Conservation (phyloP, 345 rosid genomes). For the Eutrema heterophyllum region DNA sequence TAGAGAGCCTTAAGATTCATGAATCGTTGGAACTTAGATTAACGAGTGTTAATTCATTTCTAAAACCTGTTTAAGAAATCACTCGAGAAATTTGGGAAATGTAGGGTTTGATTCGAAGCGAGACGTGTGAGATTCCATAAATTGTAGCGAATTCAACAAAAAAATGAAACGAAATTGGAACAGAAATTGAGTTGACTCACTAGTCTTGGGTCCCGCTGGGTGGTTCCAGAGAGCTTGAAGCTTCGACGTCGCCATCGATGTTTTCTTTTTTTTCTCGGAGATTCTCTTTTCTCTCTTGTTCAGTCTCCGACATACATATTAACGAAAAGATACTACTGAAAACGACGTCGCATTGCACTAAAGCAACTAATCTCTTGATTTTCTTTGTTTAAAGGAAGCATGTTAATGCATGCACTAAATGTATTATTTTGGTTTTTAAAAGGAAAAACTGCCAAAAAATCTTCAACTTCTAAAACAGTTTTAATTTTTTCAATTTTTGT, state of each 20-base stretch:
- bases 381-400: too few species aligned
- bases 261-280: not conserved
- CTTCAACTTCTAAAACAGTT: too few species aligned
- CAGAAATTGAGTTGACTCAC: conserved; percentile 36
- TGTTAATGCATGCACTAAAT: too few species aligned
- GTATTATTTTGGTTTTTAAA: too few species aligned
- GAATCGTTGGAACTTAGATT: not conserved
- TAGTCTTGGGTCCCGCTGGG: conserved; percentile 93
- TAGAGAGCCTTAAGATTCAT: not conserved
- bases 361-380: too few species aligned
- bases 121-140: not conserved
- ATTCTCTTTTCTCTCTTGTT: not conserved
- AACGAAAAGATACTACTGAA: not conserved
- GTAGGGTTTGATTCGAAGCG: not conserved
- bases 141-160: not conserved
- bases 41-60: not conserved
- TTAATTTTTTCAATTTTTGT: too few species aligned
- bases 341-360: not conserved
- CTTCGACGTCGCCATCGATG: conserved; percentile 61
- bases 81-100: not conserved
- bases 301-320: not conserved
- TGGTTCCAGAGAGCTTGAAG: conserved; percentile 88
- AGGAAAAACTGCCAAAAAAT: too few species aligned
- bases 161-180: not conserved
- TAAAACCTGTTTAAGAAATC: not conserved